These are phyloP conservation scores for Pochonia chlamydosporia DNA, from an alignment of 2,329 filamentous ascomycete genomes.

Conservation along the genomic window DNA sequence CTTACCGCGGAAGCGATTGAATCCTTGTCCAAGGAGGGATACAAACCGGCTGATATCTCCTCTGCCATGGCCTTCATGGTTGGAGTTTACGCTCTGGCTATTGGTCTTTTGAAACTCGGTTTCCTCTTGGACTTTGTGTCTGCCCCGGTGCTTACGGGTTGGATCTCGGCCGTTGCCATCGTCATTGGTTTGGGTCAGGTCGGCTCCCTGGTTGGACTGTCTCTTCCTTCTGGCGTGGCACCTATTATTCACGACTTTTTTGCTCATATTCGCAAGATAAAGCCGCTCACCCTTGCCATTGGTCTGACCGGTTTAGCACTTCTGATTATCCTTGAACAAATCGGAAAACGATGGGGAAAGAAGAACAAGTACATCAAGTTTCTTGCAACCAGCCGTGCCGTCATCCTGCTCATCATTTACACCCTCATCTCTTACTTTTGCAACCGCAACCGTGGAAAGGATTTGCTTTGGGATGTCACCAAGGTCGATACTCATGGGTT, in stretches of 20 bases:
- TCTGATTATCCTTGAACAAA: constrained; percentile 49
- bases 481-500: constrained; percentile 53
- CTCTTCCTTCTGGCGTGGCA: constrained; percentile 46
- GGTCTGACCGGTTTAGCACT: constrained; percentile 53
- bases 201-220: constrained; percentile 52
- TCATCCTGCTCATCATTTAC: constrained; percentile 54
- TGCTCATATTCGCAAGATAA: constrained; percentile 47
- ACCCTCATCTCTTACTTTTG: constrained; percentile 58
- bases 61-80: constrained; percentile 59
- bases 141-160: constrained; percentile 57
- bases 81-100: constrained; percentile 51
- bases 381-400: constrained; percentile 53
- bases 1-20: constrained; percentile 56
- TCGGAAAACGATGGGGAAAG: constrained; percentile 53
- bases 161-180: constrained; percentile 61
- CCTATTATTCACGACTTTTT: constrained; percentile 55
- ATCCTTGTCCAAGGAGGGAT: constrained; percentile 43
- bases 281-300: constrained; percentile 53
- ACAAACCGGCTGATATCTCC: constrained; percentile 49
- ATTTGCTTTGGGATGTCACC: constrained; percentile 49
- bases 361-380: constrained; percentile 53
- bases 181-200: constrained; percentile 63
- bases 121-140: constrained; percentile 63
- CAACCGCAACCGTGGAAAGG: constrained; percentile 45
- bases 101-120: constrained; percentile 57